Base-by-base conservation (phyloP, 495 filamentous ascomycete genomes). In the Viridothelium virens region DNA sequence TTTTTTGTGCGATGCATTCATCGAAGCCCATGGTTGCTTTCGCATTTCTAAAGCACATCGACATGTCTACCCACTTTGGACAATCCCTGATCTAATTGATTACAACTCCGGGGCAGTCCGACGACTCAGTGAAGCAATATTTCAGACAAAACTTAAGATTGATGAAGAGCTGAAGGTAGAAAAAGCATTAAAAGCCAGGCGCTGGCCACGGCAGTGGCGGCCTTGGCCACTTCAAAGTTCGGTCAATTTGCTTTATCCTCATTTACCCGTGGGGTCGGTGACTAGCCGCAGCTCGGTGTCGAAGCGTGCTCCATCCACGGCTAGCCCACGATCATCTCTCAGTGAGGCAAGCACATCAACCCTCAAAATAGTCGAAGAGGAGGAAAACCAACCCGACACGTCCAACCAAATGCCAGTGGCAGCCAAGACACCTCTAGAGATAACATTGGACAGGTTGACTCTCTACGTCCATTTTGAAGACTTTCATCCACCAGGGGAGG, bases 1-100 rank as follows among this genome's bases (percentile, higher is more conserved):
- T 47, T 71, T 63, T 50, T 48, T 71, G 2, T 71, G 70, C 38
- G 67, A 71, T 47, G 50, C 69, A 2, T 69, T 69, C 46, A 36
- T 71, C 38, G 41, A 64, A 37, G 16, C 34, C 12, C 68, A 71
- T 64, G 67, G 65, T 37, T 12, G 16, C 2, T 71, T 66, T n/a
- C 56, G 53, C 38, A 63, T 61, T 3, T 62, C 70, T 2, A 69
- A 62, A 56, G 65, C 70, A 34, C 70, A 71, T 41, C 56, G 70
- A 9, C 62, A 46, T 31, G 11, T 69, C 12, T 71, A 69, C 62
- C 50, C 63, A 47, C 47, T n/a, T 11, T 71, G 70, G 70, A 69
- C 63, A 14, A 16, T 71, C 1, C 67, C 70, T 5, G 48, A 53
- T 53, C 48, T 53, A 5, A 53, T 14, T 5, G 48, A 53, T 5